These are phyloP conservation scores for Chaetomium cochliodes DNA, from an alignment of 495 filamentous ascomycete species.

Conservation along the genomic window DNA sequence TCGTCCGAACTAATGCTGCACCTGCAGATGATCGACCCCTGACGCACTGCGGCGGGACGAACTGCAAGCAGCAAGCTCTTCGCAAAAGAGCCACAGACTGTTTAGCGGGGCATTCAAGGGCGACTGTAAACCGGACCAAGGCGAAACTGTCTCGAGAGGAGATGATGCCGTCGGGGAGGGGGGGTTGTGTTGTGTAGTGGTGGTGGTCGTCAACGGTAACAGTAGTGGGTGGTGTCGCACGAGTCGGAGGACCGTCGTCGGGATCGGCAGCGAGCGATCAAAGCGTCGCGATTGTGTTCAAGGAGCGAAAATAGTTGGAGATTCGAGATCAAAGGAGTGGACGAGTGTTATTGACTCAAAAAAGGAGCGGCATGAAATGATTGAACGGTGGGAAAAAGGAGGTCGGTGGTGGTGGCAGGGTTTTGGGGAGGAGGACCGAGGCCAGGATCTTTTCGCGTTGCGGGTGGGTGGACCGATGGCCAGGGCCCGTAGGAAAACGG, in stretches of 20 bases:
- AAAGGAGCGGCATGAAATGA: constrained; percentile 40
- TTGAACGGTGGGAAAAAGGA: constrained; percentile 30
- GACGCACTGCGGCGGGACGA: constrained; percentile 20
- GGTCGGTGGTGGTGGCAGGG: constrained; percentile 21
- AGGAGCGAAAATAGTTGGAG: constrained; percentile 28
- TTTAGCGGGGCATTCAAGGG: constrained; percentile 42
- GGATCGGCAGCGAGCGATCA: constrained; percentile 21
- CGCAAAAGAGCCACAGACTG: constrained; percentile 32
- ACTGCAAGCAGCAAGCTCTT: constrained; percentile 30
- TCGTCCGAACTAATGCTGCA: background rate
- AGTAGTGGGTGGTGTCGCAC: background rate
- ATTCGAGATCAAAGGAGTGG: constrained; percentile 32
- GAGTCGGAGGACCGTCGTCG: constrained; percentile 11
- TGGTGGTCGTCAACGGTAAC: background rate
- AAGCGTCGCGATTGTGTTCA: constrained; percentile 19
- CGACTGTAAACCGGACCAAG: constrained; percentile 8
- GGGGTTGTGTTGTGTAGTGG: background rate
- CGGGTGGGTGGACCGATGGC: constrained; percentile 25
- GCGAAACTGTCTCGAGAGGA: constrained; percentile 3
- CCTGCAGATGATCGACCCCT: constrained; percentile 3
- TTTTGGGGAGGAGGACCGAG: constrained; percentile 23
- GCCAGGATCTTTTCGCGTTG: constrained; percentile 24
- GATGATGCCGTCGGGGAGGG: constrained; percentile 1
- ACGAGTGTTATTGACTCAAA: constrained; percentile 33
- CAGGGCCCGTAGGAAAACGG: constrained; percentile 20